Percentiles rank a stretch among this genome's conserved stretches.
phyloP scores from a whole-genome alignment of 257 asterid genomes.

The Solanum piurae region DNA sequence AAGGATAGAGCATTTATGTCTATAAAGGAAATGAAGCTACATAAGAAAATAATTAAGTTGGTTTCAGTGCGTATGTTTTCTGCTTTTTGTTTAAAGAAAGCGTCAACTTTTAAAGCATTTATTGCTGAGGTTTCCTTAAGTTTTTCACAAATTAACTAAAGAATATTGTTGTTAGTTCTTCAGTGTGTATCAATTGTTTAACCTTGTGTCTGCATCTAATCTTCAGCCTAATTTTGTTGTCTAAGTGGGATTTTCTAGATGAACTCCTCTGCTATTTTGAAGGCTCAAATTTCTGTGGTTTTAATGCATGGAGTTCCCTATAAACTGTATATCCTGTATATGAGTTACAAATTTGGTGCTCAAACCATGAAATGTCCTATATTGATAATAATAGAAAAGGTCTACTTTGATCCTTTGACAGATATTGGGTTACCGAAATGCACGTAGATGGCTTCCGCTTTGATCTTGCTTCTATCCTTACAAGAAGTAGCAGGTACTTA shows the following conservation, averaged over 20 bases:
- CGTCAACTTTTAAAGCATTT: neutral
- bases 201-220: neutral
- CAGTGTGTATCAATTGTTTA: neutral
- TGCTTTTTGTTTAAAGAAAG: neutral
- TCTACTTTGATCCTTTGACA: slow-evolving; percentile 27
- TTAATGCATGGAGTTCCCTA: neutral
- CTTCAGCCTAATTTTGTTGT: neutral
- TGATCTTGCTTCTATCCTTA: slow-evolving; percentile 93
- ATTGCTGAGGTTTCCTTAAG: neutral
- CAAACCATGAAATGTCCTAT: neutral
- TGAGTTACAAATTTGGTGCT: neutral
- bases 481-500: slow-evolving; percentile 90
- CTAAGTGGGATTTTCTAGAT: neutral
- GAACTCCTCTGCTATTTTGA: neutral
- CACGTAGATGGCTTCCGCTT: slow-evolving; percentile 96
- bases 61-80: neutral
- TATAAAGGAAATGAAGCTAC: neutral
- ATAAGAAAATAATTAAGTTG: neutral
- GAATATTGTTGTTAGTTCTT: neutral
- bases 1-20: neutral
- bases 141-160: neutral
- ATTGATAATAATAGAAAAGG: neutral
- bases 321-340: neutral
- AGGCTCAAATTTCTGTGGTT: neutral
- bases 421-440: slow-evolving; percentile 98